Base-by-base conservation (phyloP, 2,329 filamentous ascomycete genomes). In the Cladosporium oxysporum region DNA sequence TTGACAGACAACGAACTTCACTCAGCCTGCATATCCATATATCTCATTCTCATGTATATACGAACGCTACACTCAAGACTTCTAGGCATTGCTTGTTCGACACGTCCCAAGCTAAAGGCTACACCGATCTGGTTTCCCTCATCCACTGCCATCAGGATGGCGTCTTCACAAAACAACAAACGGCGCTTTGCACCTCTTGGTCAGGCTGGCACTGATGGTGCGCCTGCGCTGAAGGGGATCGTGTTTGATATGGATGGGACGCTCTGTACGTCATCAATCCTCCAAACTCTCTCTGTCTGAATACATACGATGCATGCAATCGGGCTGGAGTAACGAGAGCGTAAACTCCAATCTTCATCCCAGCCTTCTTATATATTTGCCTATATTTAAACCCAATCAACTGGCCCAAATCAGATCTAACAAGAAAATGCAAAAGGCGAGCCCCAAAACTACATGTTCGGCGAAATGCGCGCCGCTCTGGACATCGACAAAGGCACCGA, bases 221-320 rank as follows among this genome's bases (percentile, higher is more conserved):
- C 78, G 21, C 82, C 83, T 50, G 73, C 72, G 33, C 73, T 89
- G 65, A 82, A 83, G 71, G 87, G 87, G 1, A 83, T 89, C 29
- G 82, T 98, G 16, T 98, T 98, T 79, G 94, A 99, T 80, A 91
- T 99, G 69, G 94, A 99, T 78, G 94, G 94, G 3, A 99, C 94
- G 28, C 80, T 98, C 67, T 97, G 93, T 96, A 59, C n/a, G 63
- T 65, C 18, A 41, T 16, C 16, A 44, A 3, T 41, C 6, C 18
- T 26, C 23, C 23, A 26, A 26, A 26, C 41, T 2, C 8, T 44
- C 16, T 44, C 41, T 7, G 12, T 44, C 41, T 18, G 2, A 44
- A 21, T 18, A 21, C n/a, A 16, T 47, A 21, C n/a, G 21, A 47
- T 47, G 5, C 14, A 16, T 3, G 7, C 18, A 44, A n/a, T 7